These are phyloP conservation scores for Saccharomycopsis fodiens DNA, from an alignment of 805 yeast genomes.

Conservation along the genomic window DNA sequence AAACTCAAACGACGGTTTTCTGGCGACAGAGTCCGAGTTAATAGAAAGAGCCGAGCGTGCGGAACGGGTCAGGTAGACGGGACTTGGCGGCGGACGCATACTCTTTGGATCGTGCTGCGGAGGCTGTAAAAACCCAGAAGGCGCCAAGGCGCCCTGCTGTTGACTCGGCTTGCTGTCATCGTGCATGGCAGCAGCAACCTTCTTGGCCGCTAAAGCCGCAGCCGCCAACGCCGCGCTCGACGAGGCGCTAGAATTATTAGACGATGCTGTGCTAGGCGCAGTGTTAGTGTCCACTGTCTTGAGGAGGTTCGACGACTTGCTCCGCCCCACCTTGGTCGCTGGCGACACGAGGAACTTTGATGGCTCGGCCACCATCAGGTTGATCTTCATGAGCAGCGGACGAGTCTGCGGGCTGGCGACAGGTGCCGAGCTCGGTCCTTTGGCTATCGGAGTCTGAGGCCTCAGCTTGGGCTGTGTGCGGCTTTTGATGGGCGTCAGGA, in stretches of 20 bases:
- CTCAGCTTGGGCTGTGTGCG: background rate
- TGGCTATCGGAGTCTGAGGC: too few relatives aligned
- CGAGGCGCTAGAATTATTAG: too few relatives aligned
- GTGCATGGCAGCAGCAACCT: background rate
- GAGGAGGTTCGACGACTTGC: background rate
- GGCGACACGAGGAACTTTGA: background rate
- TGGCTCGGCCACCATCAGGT: background rate
- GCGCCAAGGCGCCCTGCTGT: background rate
- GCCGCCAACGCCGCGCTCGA: background rate
- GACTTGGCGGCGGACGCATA: slow-evolving; percentile 10
- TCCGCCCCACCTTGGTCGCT: background rate
- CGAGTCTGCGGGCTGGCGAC: background rate
- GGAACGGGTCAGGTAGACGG: background rate
- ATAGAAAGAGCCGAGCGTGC: slow-evolving; percentile 3
- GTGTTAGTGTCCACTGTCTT: background rate
- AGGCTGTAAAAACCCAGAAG: slow-evolving; percentile 15
- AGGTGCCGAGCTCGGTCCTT: background rate
- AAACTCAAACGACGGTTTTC: background rate
- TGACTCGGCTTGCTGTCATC: background rate
- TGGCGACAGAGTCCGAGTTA: background rate
- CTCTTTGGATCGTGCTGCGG: background rate
- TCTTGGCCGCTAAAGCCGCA: background rate
- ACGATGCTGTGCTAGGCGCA: background rate
- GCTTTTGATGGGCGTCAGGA: background rate
- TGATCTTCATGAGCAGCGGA: background rate